Base-by-base conservation (phyloP, 1,284 basidiomycete genomes). In the Rhodotorula sp. region DNA sequence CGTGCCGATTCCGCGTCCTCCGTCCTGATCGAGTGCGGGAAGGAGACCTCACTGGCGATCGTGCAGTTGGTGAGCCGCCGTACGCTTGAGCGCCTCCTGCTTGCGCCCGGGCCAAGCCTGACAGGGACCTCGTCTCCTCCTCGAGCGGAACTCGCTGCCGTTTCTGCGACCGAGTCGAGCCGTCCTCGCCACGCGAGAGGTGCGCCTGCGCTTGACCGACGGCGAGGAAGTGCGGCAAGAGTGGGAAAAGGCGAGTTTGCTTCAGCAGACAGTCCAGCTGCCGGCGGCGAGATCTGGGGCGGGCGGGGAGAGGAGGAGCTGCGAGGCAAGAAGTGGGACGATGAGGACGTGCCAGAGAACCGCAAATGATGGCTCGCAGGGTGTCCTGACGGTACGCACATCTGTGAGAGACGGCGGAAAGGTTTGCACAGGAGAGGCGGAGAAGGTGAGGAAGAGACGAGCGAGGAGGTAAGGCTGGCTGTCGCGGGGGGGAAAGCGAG, bases 21-120 rank as follows among this genome's bases (percentile, higher is more conserved):
- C 47, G 40, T 44, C 5, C 46, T 28, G 53, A 62, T 52, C 48
- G 68, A 69, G 44, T 53, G 68, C 24, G 63, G 64, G 56, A 69
- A 64, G 28, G 64, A 69, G 31, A 55, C 52, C 6, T 52, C 48
- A 34, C 59, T 62, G 22, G 24, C 51, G 16, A 44, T 56, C 47
- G 64, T 66, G 58, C 56, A 59, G 28, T 54, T 34, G 18, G 52
- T 52, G 16, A 8, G 13, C 3, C 52, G 31, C 34, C 51, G 46
- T 22, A 44, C 40, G 40, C 40, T 44, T 13, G 40, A 44, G 40
- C 40, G 40, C 13, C 40, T 11, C 16, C 40, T 44, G 16, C 40
- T 44, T 13, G 40, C 40, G 16, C 40, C 40, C 16, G 40, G 40
- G 8, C 26, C 46, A 28, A 54, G 24, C 31, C 30, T 58, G 47